Evolutionary conservation across 805 yeast species (phyloP).

Genomic region (Nematodospora valgi): DNA sequence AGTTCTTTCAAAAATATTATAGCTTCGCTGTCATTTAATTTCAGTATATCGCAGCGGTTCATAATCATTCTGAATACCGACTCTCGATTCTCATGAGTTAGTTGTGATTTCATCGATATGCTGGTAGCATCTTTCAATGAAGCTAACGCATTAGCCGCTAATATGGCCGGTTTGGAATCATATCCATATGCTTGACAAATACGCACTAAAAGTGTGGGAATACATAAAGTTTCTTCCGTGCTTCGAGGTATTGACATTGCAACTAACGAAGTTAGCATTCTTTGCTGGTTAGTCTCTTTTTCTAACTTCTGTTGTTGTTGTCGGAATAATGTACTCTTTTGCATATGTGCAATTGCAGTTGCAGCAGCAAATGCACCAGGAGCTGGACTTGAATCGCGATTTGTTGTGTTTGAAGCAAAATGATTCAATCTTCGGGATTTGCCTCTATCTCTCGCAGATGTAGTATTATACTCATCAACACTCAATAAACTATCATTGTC

Average conservation of each 20-base stretch:
- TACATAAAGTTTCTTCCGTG: slow-evolving; percentile 73
- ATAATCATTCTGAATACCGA: slow-evolving; percentile 20
- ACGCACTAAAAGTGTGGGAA: slow-evolving; percentile 67
- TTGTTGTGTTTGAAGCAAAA: slow-evolving; percentile 7
- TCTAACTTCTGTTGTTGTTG: slow-evolving; percentile 19
- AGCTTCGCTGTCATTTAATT: slow-evolving; percentile 39
- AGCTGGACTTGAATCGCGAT: slow-evolving; percentile 59
- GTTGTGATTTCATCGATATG: slow-evolving; percentile 12
- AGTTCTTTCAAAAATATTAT: slow-evolving; percentile 36
- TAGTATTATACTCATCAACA: slow-evolving; percentile 21
- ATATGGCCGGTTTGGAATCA: slow-evolving; percentile 63
- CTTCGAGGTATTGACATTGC: slow-evolving; percentile 74
- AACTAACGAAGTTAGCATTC: slow-evolving; percentile 43
- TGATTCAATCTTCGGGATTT: not conserved
- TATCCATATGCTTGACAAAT: slow-evolving; percentile 71
- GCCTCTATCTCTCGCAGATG: no score
- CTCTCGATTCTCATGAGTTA: slow-evolving; percentile 10
- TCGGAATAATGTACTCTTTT: slow-evolving; percentile 19
- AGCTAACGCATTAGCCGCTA: slow-evolving; percentile 70
- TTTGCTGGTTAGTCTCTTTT: slow-evolving; percentile 32
- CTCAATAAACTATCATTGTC: slow-evolving; percentile 30
- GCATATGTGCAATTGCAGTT: slow-evolving; percentile 58
- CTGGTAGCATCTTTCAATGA: slow-evolving; percentile 50
- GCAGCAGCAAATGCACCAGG: slow-evolving; percentile 72
- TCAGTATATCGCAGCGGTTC: slow-evolving; percentile 22